Evolutionary conservation across 257 asterid genomes (phyloP).

Genomic region (Anisodus tanguticus): DNA sequence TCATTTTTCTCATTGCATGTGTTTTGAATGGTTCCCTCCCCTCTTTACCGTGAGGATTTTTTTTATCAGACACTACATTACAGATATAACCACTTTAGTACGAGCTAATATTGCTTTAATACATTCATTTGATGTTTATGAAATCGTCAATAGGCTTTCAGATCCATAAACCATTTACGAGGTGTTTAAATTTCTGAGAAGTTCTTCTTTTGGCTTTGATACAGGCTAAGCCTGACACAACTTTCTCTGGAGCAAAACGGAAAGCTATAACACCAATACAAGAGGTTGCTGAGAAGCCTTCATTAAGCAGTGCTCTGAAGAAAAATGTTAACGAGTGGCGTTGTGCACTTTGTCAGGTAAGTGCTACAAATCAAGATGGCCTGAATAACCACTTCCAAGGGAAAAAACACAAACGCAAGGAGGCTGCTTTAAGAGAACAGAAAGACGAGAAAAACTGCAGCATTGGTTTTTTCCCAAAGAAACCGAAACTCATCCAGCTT

Average conservation of each 20-base stretch:
- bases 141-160: neutral
- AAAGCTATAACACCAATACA: conserved; percentile 34
- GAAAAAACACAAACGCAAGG: conserved; percentile 61
- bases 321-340: conserved; percentile 48
- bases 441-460: conserved; percentile 27
- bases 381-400: conserved; percentile 52
- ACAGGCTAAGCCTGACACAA: conserved; percentile 47
- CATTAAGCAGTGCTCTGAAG: conserved; percentile 23
- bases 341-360: conserved; percentile 59
- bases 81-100: neutral
- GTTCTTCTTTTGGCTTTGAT: neutral
- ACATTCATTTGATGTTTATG: neutral
- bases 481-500: conserved; percentile 20
- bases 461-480: conserved; percentile 41
- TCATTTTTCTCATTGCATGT: too few relatives aligned
- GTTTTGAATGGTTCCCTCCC: too few relatives aligned
- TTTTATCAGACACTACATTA: too few relatives aligned
- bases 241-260: conserved; percentile 46
- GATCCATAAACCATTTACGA: neutral
- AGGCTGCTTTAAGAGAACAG: conserved; percentile 42
- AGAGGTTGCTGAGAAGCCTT: conserved; percentile 29
- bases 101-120: neutral
- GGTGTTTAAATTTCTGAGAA: neutral
- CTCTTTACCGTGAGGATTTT: too few relatives aligned
- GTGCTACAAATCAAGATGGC: conserved; percentile 38